Evolutionary conservation across 768 basidiomycete genomes (phyloP), one percentile per base, ranked within the genome.

Genomic region (Suillus bovinus): DNA sequence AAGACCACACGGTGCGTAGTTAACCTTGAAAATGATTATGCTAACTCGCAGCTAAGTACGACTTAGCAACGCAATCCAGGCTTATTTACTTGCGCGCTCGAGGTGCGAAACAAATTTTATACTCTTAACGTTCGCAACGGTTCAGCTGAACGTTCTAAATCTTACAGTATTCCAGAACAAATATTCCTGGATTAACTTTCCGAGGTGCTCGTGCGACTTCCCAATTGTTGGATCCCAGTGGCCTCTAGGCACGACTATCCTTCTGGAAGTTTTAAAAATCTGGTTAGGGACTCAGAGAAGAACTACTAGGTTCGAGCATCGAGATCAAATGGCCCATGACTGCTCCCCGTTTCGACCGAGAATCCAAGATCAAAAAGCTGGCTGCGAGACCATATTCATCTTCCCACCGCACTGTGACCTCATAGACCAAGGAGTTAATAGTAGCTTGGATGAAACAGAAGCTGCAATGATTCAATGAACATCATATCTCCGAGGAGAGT

Each of bases 401-500:
- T 29, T 29, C 29, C 29, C 13, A 20, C 29, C 50, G 29, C 50
- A 31, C 29, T 31, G 27, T 14, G 29, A 17, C 49, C 50, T 10
- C 29, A 31, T n/a, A 20, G 17, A 29, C 27, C 31, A 20, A 5
- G 29, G 16, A 27, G 7, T 27, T 27, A n/a, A n/a, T 9, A 16
- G 27, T 27, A 50, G 49, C 29, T 20, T 29, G 27, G 27, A 50
- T 29, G 27, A 50, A 50, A 29, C 27, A 10, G 49, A 27, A 50
- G 49, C 49, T 50, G 11, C 49, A n/a, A n/a, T n/a, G n/a, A n/a
- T n/a, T n/a, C n/a, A n/a, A n/a, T n/a, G n/a, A n/a, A n/a, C n/a
- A n/a, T n/a, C n/a, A n/a, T n/a, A n/a, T n/a, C n/a, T 29, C 47
- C 47, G 47, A 49, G 47, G 47, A 27, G 47, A 49, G 47, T 49